Evolutionary conservation across 805 yeast genomes (phyloP), one percentile per base, ranked within the genome.

Genomic region (Vanderwaltozyma yarrowii): DNA sequence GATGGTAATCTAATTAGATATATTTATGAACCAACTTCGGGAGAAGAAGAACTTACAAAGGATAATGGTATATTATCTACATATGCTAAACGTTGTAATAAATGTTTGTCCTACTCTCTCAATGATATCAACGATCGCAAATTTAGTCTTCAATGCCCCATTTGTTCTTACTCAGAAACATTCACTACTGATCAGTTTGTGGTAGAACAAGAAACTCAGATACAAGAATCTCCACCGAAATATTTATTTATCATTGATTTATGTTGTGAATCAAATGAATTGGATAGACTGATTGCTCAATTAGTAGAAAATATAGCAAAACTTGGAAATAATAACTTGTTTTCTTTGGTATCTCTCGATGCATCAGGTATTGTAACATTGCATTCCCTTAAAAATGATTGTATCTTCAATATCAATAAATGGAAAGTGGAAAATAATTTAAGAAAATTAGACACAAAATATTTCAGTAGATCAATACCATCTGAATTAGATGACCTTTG

Each of bases 391-490:
- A 27, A 15, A 16, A 18, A n/a, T 2, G 24, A 34, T 11, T 10
- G n/a, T n/a, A 23, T 18, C 15, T 33, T 46, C 21, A 21, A 43
- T 5, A 37, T 31, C 4, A 37, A 38, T 11, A 33, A 38, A n/a
- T 32, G 23, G 3, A 44, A 39, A 23, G 33, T 41, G 1, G 38
- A 30, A 5, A 17, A 21, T 19, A 21, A 25, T 32, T 19, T 31
- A 13, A 31, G 16, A 14, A 19, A 8, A 9, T 20, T 46, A 6
- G 34, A 44, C 21, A 19, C 13, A 12, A 37, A 36, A 9, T 46
- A 39, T 37, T 46, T 46, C 18, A 32, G 18, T 4, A 39, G 33
- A 14, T 42, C 37, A 19, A 25, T 37, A 15, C 10, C 16, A 6
- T 7, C 9, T 18, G 36, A 11, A 12, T 11, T 9, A 7, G 28